These are phyloP conservation scores for Tagetes patula DNA, from an alignment of 129 eudicot species.

Conservation along the genomic window DNA sequence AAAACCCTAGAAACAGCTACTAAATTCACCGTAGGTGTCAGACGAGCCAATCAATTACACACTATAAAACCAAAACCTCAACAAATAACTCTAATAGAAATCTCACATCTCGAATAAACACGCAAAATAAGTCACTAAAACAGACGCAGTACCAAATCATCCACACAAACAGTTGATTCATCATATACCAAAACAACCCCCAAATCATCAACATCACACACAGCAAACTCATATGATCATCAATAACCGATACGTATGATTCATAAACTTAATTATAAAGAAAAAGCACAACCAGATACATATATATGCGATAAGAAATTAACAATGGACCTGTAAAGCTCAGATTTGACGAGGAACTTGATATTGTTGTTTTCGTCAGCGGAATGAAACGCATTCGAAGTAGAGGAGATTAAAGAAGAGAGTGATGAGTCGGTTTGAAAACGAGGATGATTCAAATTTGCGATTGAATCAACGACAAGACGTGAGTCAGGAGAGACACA, in stretches of 20 bases:
- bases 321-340: conserved; percentile 2
- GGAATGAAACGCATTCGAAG: background rate
- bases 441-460: conserved; percentile 35
- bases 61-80: background rate
- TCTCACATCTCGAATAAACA: background rate
- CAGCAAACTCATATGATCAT: background rate
- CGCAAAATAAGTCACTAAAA: background rate
- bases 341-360: conserved; percentile 14
- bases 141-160: conserved; percentile 7
- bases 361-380: conserved; percentile 3
- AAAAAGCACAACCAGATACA: conserved; percentile 1
- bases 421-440: conserved; percentile 14
- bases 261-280: conserved; percentile 1
- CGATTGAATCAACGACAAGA: conserved; percentile 27
- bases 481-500: conserved; percentile 12
- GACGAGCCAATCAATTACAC: background rate
- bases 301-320: conserved; percentile 8
- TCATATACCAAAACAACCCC: conserved; percentile 21
- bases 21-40: background rate
- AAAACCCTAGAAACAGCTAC: conserved; percentile 24
- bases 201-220: conserved; percentile 20
- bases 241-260: background rate
- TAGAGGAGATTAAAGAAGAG: background rate
- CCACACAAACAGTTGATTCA: conserved; percentile 6
- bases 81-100: background rate